A percentile compares a stretch with the other conserved stretches of the same genome.
Evolutionary conservation across 148 eudicot species (phyloP).

Genomic region (Diospyros lotus): DNA sequence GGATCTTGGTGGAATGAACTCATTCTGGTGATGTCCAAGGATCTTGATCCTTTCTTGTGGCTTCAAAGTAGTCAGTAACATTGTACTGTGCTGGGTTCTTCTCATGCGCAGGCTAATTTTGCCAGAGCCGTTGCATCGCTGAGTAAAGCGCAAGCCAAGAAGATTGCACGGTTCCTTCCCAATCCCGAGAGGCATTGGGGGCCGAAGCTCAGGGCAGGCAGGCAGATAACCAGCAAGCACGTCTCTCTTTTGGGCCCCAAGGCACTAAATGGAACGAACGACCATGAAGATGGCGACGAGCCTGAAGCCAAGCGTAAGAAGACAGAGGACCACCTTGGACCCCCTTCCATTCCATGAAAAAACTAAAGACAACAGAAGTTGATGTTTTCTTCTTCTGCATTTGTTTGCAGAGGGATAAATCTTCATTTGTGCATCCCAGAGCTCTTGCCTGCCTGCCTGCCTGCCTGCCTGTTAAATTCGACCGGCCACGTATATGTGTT

Average conservation of each 20-base stretch:
- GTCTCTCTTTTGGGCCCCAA: conserved; percentile 65
- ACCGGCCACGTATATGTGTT: neutral
- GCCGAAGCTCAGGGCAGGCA: conserved; percentile 92
- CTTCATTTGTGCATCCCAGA: conserved; percentile 5
- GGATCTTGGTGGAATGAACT: too few relatives aligned
- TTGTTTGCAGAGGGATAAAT: conserved; percentile 32
- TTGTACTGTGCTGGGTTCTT: neutral
- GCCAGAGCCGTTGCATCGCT: conserved; percentile 86
- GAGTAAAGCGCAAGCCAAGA: conserved; percentile 94
- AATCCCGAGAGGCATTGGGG: conserved; percentile 97
- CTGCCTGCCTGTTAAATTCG: conserved; percentile 1
- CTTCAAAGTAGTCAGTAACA: neutral
- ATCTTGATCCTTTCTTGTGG: neutral
- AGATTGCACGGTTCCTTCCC: conserved; percentile 84
- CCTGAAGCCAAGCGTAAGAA: conserved; percentile 76
- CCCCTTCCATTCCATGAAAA: conserved; percentile 38
- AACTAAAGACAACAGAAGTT: neutral
- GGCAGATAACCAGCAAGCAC: conserved; percentile 77
- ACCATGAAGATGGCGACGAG: conserved; percentile 44
- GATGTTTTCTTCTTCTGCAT: conserved; percentile 18
- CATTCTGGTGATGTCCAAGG: too few relatives aligned
- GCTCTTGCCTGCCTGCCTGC: conserved; percentile 4
- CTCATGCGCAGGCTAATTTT: conserved; percentile 67
- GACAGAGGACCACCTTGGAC: conserved; percentile 53
- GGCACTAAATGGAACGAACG: conserved; percentile 49